These are phyloP conservation scores for Sporothrix mexicana DNA, from an alignment of 2,329 filamentous ascomycete species.

Conservation along the genomic window DNA sequence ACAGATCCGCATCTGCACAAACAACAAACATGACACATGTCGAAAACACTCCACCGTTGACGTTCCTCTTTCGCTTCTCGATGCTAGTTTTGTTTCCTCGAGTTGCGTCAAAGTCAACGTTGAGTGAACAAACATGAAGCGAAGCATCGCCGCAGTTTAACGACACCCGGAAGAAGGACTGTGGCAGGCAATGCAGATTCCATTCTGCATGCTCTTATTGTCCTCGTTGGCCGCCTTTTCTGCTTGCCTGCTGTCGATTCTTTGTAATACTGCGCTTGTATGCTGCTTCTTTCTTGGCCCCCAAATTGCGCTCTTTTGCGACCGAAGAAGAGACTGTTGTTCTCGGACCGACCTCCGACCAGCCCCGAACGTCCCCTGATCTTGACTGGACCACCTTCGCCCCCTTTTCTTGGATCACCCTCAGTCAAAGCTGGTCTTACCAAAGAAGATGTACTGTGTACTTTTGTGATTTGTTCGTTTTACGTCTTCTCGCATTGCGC, in stretches of 20 bases:
- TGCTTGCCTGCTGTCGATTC: too few relatives aligned
- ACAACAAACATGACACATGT: background rate
- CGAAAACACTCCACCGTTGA: background rate
- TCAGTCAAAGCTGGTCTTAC: background rate
- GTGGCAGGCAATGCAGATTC: background rate
- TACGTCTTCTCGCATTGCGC: background rate
- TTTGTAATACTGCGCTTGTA: background rate
- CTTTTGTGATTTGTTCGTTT: background rate
- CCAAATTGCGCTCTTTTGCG: background rate
- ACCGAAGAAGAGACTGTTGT: background rate
- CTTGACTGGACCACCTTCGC: background rate
- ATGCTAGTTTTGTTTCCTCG: background rate
- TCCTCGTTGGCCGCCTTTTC: too few relatives aligned
- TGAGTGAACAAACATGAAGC: too few relatives aligned
- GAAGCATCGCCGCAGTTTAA: too few relatives aligned
- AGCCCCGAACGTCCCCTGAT: background rate
- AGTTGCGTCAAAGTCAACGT: background rate
- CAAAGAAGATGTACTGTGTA: background rate
- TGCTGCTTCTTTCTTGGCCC: slow-evolving; percentile 7
- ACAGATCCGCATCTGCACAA: background rate
- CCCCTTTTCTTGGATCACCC: background rate
- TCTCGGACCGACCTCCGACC: background rate
- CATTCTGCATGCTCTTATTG: background rate
- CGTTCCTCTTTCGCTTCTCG: background rate
- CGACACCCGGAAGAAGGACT: too few relatives aligned